Base-by-base conservation (phyloP, 192 early-diverging fungal genomes). In the Spizellomyces punctatus region DNA sequence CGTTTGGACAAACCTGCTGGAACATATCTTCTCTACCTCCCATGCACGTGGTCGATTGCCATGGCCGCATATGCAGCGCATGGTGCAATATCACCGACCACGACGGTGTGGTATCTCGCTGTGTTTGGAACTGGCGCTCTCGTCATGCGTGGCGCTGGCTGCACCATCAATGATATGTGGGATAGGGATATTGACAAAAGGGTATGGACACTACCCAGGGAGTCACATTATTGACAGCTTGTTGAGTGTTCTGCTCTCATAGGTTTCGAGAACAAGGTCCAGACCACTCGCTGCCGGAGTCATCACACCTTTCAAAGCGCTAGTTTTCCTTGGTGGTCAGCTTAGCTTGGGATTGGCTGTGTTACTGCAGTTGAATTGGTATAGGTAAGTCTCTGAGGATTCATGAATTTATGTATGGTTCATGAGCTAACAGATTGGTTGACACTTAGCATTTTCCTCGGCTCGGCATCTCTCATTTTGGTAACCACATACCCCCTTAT, bases 151-250 rank as follows among this genome's bases (percentile, higher is more conserved):
- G 94, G 96, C 4, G 96, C 95, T 21, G 96, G 95, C 19, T 98
- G 96, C 82, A 95, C 93, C 1, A 93, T 98, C 69, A 98, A 98
- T 76, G 96, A 98, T 72, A 82, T 98, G 75, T 97, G 95, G 96
- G 96, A 98, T 75, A 71, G 83, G n/a, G 87, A 93, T 64, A 88
- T 95, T 46, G 96, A 98, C 80, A 87, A 87, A 63, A 89, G 84
- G 72, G 82, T 82, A 9, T 12, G 45, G 27, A 36, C 3, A 36
- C 27, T 36, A 36, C 27, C 27, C 27, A 36, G 27, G 27, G 27
- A 36, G 27, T 36, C 3, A 36, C 27, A 36, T 36, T 36, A 36
- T 36, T 36, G 27, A 36, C 0, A 2, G 10, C 3, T 1, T 43
- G 12, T 17, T 61, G 12, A 52, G 17, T 73, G 2, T 61, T n/a